Evolutionary conservation across 495 filamentous ascomycete genomes (phyloP).

Genomic region (Amorphotheca resinae): DNA sequence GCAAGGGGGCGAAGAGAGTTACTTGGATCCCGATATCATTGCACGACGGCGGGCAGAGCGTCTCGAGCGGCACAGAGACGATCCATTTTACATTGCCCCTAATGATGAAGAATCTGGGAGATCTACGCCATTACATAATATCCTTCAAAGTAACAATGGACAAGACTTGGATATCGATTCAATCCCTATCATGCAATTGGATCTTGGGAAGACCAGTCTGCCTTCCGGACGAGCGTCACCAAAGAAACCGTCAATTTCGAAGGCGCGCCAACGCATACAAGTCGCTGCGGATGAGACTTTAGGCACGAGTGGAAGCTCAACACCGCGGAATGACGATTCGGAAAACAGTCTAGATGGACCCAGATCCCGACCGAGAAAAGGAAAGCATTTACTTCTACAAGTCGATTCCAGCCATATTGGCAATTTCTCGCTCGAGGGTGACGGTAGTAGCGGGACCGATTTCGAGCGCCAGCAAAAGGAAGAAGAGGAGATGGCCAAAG

Average conservation of each 20-base stretch:
- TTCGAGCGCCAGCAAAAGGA: slow-evolving; percentile 41
- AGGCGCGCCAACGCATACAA: slow-evolving; percentile 18
- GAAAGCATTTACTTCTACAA: slow-evolving; percentile 52
- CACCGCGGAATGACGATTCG: slow-evolving; percentile 25
- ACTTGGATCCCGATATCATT: slow-evolving; percentile 49
- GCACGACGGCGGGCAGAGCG: slow-evolving; percentile 55
- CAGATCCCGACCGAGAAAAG: slow-evolving; percentile 25
- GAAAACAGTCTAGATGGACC: slow-evolving; percentile 24
- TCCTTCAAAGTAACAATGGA: slow-evolving; percentile 53
- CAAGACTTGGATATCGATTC: slow-evolving; percentile 77
- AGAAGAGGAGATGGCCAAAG: slow-evolving; percentile 72
- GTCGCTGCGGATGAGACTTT: slow-evolving; percentile 27
- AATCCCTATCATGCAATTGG: slow-evolving; percentile 88
- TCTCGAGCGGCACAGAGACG: slow-evolving; percentile 69
- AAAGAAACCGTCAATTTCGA: slow-evolving; percentile 15
- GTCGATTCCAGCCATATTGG: slow-evolving; percentile 75
- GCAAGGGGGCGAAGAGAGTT: slow-evolving; percentile 38
- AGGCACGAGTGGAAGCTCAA: slow-evolving; percentile 16
- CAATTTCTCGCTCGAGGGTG: slow-evolving; percentile 45
- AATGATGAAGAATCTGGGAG: slow-evolving; percentile 36
- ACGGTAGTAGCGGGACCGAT: slow-evolving; percentile 26
- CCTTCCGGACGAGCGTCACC: slow-evolving; percentile 15
- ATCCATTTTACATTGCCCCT: slow-evolving; percentile 83
- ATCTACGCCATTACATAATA: slow-evolving; percentile 60
- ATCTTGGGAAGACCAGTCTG: slow-evolving; percentile 41